phyloP scores from a whole-genome alignment of 1,284 basidiomycete genomes.

The Trametes sp. region DNA sequence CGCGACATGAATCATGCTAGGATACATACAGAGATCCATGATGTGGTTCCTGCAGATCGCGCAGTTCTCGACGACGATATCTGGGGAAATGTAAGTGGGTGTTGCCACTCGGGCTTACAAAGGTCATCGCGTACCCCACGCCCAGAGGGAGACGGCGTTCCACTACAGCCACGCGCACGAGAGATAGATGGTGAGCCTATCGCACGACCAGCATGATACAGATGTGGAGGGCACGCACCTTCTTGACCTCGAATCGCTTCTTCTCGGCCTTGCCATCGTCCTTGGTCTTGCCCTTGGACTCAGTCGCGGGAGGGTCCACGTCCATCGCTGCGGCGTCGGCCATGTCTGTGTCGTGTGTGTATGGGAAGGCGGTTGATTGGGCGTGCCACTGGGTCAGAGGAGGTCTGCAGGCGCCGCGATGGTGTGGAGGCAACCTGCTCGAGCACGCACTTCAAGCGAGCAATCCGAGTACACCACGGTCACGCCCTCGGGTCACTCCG shows the following conservation, averaged over 20 bases:
- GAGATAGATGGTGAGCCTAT: background rate
- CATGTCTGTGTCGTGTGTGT: slow-evolving; percentile 47
- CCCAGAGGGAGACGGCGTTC: slow-evolving; percentile 97
- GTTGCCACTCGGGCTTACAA: slow-evolving; percentile 1
- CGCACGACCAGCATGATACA: background rate
- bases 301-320: slow-evolving; percentile 65
- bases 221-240: slow-evolving; percentile 59
- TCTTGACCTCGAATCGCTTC: slow-evolving; percentile 94
- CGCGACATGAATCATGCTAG: background rate
- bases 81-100: slow-evolving; percentile 49
- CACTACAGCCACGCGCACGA: slow-evolving; percentile 65
- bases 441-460: slow-evolving; percentile 3
- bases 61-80: slow-evolving; percentile 96
- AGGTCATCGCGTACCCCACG: slow-evolving; percentile 77
- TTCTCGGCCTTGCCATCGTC: slow-evolving; percentile 65
- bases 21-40: slow-evolving; percentile 92
- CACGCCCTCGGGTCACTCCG: background rate
- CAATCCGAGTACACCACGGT: slow-evolving; percentile 18
- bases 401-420: slow-evolving; percentile 15
- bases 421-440: slow-evolving; percentile 28
- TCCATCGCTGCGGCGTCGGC: slow-evolving; percentile 71
- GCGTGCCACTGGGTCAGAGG: slow-evolving; percentile 3
- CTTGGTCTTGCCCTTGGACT: slow-evolving; percentile 60
- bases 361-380: background rate
- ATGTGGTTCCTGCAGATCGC: slow-evolving; percentile 98